phyloP scores from a whole-genome alignment of 2,329 filamentous ascomycete genomes.

The Fusarium sp. region DNA sequence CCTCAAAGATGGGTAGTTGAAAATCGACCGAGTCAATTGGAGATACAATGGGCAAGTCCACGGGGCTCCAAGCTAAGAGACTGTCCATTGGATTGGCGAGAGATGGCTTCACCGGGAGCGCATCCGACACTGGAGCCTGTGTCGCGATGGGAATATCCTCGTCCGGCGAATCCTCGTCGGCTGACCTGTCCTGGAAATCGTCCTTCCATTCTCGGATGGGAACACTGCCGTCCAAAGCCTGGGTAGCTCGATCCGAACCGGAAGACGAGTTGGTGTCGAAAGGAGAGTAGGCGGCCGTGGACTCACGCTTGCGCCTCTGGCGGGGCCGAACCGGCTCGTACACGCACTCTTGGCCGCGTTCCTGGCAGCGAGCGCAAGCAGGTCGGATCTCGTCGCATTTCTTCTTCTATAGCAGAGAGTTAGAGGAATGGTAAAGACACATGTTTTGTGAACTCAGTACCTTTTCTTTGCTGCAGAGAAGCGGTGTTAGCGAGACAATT shows the following conservation, averaged over 20 bases:
- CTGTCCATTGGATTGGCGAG: slow-evolving; percentile 27
- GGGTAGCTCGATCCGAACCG: slow-evolving; percentile 38
- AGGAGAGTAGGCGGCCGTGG: slow-evolving; percentile 35
- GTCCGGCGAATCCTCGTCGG: slow-evolving; percentile 36
- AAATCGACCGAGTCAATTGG: slow-evolving; percentile 53
- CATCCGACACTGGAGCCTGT: slow-evolving; percentile 14
- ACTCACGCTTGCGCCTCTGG: slow-evolving; percentile 56
- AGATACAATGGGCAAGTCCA: slow-evolving; percentile 49
- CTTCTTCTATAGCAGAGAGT: slow-evolving; percentile 63
- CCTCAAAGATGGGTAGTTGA: slow-evolving; percentile 49
- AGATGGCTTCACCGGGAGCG: slow-evolving; percentile 30
- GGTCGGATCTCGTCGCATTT: slow-evolving; percentile 71
- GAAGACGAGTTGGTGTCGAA: slow-evolving; percentile 40
- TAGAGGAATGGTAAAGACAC: slow-evolving; percentile 9
- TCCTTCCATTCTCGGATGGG: slow-evolving; percentile 27
- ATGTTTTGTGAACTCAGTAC: slow-evolving; percentile 38
- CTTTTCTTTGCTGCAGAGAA: slow-evolving; percentile 66
- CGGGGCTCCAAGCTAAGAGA: slow-evolving; percentile 39
- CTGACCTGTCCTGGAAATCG: slow-evolving; percentile 34
- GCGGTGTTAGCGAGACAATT: slow-evolving; percentile 32
- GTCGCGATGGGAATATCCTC: slow-evolving; percentile 21
- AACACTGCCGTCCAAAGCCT: slow-evolving; percentile 23
- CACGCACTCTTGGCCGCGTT: slow-evolving; percentile 64
- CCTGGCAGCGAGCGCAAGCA: slow-evolving; percentile 65
- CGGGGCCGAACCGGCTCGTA: slow-evolving; percentile 65